Conservation (phyloP, 2,329 filamentous ascomycete species). For the Curvularia hawaiiensis region DNA sequence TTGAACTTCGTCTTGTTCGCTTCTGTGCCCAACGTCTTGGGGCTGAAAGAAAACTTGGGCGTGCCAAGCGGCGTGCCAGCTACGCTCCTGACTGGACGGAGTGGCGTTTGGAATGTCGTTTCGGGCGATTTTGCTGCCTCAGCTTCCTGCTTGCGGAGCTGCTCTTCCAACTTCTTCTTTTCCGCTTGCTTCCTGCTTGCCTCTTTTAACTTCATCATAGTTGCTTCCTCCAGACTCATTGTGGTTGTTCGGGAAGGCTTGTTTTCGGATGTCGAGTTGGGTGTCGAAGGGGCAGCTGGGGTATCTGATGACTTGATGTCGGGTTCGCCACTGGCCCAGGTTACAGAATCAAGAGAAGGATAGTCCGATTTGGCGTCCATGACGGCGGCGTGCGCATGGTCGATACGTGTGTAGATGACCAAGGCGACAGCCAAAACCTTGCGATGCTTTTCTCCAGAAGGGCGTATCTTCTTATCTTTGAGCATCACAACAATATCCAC, state of each 20-base stretch:
- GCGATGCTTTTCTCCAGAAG: constrained; percentile 57
- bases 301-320: constrained; percentile 46
- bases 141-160: constrained; percentile 48
- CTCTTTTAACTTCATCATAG: not conserved
- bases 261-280: constrained; percentile 30
- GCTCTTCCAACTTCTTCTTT: not conserved
- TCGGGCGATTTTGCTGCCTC: constrained; percentile 1
- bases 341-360: constrained; percentile 58
- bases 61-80: constrained; percentile 35
- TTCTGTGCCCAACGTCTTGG: constrained; percentile 43
- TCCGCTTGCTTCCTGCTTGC: not conserved
- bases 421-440: constrained; percentile 59
- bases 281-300: constrained; percentile 37
- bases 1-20: constrained; percentile 53
- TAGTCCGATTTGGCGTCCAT: constrained; percentile 56
- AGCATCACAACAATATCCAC: constrained; percentile 61
- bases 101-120: constrained; percentile 33
- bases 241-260: constrained; percentile 30
- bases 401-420: constrained; percentile 62
- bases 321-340: constrained; percentile 61
- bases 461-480: constrained; percentile 60
- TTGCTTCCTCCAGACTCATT: not conserved
- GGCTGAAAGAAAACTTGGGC: constrained; percentile 52
- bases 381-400: constrained; percentile 63
- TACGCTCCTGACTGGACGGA: constrained; percentile 26